Evolutionary conservation across 331 rosid species (phyloP).

Genomic region (Pyracantha coccinea): DNA sequence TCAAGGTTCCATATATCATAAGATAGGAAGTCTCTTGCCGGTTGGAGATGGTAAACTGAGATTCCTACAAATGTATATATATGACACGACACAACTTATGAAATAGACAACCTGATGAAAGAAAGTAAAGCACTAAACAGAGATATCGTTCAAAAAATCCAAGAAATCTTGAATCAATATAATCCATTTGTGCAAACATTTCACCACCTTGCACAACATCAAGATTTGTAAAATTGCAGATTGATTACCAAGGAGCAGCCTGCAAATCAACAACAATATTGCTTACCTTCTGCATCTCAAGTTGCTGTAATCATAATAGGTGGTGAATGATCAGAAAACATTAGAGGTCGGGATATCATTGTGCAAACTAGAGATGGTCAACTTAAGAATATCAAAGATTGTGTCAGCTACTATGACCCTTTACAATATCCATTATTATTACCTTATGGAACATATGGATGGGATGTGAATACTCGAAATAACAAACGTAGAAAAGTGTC

Average conservation of each 20-base stretch:
- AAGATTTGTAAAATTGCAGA: too few species aligned
- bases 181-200: too few species aligned
- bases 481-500: background rate
- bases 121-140: background rate
- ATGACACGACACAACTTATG: background rate
- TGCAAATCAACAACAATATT: background rate
- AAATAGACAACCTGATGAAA: background rate
- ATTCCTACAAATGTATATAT: background rate
- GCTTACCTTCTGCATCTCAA: background rate
- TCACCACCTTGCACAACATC: too few species aligned
- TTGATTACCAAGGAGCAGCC: background rate
- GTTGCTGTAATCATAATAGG: background rate
- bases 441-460: too few species aligned
- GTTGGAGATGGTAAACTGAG: background rate
- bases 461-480: too few species aligned
- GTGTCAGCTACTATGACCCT: background rate
- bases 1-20: background rate
- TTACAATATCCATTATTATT: too few species aligned
- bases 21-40: background rate
- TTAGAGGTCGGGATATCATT: background rate
- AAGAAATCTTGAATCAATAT: conserved; percentile 3
- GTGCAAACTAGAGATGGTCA: background rate
- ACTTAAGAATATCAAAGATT: background rate
- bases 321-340: background rate
- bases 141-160: background rate